phyloP scores from a whole-genome alignment of 805 yeast genomes.

The Myxozyma mucilagina region DNA sequence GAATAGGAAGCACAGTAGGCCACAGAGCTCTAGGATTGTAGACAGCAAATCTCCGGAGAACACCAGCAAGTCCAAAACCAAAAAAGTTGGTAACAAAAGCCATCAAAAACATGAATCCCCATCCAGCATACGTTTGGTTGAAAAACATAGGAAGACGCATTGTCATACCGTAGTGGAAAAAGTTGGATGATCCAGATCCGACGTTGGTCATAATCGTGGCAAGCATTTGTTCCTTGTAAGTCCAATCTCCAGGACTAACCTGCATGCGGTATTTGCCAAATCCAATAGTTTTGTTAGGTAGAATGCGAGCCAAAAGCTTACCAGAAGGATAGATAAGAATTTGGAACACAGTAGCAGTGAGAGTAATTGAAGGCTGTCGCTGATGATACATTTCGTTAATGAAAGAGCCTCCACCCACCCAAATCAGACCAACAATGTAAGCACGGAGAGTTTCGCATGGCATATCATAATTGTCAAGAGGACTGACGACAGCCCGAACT shows the following conservation, averaged over 20 bases:
- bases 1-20: conserved; percentile 65
- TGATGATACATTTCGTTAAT: conserved; percentile 59
- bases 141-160: conserved; percentile 16
- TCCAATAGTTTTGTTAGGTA: conserved; percentile 53
- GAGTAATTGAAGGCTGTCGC: conserved; percentile 54
- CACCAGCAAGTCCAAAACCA: conserved; percentile 69
- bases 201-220: conserved; percentile 46
- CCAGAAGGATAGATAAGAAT: conserved; percentile 64
- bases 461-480: conserved; percentile 47
- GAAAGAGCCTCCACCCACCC: conserved; percentile 57
- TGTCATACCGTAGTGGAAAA: conserved; percentile 50
- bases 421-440: conserved; percentile 51
- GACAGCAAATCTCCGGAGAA: conserved; percentile 58
- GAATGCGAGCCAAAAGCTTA: conserved; percentile 43
- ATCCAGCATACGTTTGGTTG: conserved; percentile 9
- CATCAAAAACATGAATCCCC: conserved; percentile 19
- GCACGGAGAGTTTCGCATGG: conserved; percentile 55
- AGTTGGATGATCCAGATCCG: conserved; percentile 34
- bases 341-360: conserved; percentile 56
- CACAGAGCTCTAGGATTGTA: conserved; percentile 60
- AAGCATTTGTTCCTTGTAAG: conserved; percentile 64
- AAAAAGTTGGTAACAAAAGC: conserved; percentile 50
- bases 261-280: conserved; percentile 48
- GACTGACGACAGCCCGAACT: conserved; percentile 41
- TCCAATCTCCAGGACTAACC: conserved; percentile 67